Evolutionary conservation across 2,329 filamentous ascomycete genomes (phyloP).

Genomic region (Aureobasidium pullulans): DNA sequence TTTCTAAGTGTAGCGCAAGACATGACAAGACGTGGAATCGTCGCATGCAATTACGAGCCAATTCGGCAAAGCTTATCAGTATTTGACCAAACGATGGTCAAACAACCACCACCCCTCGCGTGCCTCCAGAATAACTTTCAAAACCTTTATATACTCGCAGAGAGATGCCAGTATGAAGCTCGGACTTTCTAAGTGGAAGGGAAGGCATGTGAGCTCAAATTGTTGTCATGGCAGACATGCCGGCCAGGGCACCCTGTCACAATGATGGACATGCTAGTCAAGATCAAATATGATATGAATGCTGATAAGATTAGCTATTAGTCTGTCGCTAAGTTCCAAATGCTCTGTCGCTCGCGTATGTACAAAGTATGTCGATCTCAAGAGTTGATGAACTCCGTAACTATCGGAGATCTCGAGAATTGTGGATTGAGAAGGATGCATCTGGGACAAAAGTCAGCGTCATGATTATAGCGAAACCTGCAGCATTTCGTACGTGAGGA

Average conservation of each 20-base stretch:
- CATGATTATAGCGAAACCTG: background rate
- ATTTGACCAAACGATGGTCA: background rate
- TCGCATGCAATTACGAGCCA: background rate
- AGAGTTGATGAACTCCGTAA: constrained; percentile 70
- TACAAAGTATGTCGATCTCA: background rate
- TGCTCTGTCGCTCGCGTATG: background rate
- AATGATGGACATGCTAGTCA: background rate
- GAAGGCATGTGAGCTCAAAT: too few relatives aligned
- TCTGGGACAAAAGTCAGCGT: constrained; percentile 39
- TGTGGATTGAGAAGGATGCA: constrained; percentile 90
- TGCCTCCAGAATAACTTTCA: too few relatives aligned
- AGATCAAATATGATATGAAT: background rate
- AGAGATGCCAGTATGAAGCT: too few relatives aligned
- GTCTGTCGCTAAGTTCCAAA: background rate
- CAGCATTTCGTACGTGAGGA: constrained; percentile 65
- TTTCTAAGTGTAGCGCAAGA: too few relatives aligned
- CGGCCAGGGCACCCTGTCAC: background rate
- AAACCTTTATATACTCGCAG: background rate
- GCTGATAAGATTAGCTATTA: background rate
- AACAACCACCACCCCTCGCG: background rate
- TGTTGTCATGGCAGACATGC: too few relatives aligned
- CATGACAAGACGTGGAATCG: too few relatives aligned
- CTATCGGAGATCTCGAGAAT: constrained; percentile 81
- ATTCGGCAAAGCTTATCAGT: background rate
- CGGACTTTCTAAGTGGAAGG: too few relatives aligned